Percentiles rank a stretch among this genome's conserved stretches.
phyloP scores from a whole-genome alignment of 2,329 filamentous ascomycete genomes.

The Colletotrichum salicis region DNA sequence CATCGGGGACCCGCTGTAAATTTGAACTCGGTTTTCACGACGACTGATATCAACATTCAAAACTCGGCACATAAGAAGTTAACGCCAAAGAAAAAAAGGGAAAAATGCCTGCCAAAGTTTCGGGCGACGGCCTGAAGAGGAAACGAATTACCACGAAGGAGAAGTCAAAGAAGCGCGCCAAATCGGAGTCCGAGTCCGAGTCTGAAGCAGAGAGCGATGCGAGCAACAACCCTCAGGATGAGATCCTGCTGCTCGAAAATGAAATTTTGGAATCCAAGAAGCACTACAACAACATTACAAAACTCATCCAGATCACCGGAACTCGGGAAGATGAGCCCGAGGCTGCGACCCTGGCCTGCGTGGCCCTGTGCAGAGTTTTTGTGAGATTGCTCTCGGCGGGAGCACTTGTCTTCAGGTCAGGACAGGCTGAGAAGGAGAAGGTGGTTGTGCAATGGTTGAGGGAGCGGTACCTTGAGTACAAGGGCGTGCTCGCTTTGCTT shows the following conservation, averaged over 20 bases:
- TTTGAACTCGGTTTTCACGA: conserved; percentile 15
- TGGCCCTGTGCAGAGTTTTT: conserved; percentile 89
- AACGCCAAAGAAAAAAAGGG: not conserved
- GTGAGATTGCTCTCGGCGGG: conserved; percentile 82
- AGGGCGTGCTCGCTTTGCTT: conserved; percentile 68
- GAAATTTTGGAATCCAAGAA: conserved; percentile 87
- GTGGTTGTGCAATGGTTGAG: conserved; percentile 83
- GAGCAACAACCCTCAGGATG: conserved; percentile 65
- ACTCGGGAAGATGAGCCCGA: conserved; percentile 61
- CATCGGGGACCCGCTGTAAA: conserved; percentile 25
- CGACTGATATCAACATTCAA: conserved; percentile 20
- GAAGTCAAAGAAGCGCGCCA: conserved; percentile 61
- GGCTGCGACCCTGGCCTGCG: conserved; percentile 73
- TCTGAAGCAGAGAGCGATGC: conserved; percentile 50
- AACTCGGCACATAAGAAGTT: not conserved
- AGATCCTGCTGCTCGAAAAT: conserved; percentile 80
- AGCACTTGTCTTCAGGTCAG: conserved; percentile 72
- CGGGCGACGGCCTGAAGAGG: conserved; percentile 57
- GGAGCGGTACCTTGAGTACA: conserved; percentile 78
- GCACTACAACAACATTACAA: conserved; percentile 90
- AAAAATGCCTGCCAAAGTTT: conserved; percentile 43
- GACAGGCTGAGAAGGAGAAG: conserved; percentile 76
- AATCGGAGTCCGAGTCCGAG: conserved; percentile 58
- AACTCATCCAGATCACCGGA: conserved; percentile 69
- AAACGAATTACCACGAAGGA: conserved; percentile 58